A percentile compares a stretch with the other conserved stretches of the same genome.
Conservation (phyloP, 2,329 filamentous ascomycete genomes). For the Purpureocillium lavendulum region DNA sequence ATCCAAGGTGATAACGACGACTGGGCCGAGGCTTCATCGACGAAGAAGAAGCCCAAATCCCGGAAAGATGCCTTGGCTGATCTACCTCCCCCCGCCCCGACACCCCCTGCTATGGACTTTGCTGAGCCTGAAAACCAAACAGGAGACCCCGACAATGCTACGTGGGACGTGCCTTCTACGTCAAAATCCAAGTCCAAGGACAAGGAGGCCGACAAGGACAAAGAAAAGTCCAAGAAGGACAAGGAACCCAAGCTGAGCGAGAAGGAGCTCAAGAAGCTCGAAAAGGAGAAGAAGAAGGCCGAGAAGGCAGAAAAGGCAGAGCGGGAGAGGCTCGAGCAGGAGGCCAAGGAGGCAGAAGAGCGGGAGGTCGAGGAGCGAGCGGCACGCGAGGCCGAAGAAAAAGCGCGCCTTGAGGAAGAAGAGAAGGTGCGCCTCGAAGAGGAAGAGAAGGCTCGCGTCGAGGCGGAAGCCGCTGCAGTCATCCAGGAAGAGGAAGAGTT, state of each 20-base stretch:
- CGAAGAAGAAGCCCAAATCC: conserved; percentile 36
- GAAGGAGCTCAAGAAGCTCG: conserved; percentile 43
- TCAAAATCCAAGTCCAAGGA: conserved; percentile 33
- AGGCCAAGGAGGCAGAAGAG: conserved; percentile 15
- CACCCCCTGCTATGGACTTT: conserved; percentile 37
- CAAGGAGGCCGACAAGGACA: conserved; percentile 23
- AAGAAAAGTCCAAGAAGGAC: conserved; percentile 25
- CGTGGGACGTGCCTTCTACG: conserved; percentile 25
- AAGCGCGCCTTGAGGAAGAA: conserved; percentile 14
- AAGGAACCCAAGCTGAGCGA: conserved; percentile 37
- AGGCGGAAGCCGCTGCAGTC: conserved; percentile 13
- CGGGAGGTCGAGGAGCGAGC: conserved; percentile 22
- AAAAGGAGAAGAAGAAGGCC: conserved; percentile 36
- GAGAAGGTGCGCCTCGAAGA: conserved; percentile 16
- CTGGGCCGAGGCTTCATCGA: conserved; percentile 32
- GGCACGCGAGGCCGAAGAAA: conserved; percentile 18
- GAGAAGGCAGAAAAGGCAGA: conserved; percentile 31
- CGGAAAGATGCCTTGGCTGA: conserved; percentile 28
- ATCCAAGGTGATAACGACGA: conserved; percentile 32
- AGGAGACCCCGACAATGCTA: conserved; percentile 26
- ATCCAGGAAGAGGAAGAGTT: conserved; percentile 28
- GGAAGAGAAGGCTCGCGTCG: conserved; percentile 10
- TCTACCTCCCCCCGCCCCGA: conserved; percentile 38
- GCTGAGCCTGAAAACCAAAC: conserved; percentile 25
- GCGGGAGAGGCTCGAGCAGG: conserved; percentile 20